Percentiles rank a stretch among this genome's conserved stretches.
Evolutionary conservation across 139 green algal species (phyloP).

Genomic region (Tetradesmus lagerheimii): DNA sequence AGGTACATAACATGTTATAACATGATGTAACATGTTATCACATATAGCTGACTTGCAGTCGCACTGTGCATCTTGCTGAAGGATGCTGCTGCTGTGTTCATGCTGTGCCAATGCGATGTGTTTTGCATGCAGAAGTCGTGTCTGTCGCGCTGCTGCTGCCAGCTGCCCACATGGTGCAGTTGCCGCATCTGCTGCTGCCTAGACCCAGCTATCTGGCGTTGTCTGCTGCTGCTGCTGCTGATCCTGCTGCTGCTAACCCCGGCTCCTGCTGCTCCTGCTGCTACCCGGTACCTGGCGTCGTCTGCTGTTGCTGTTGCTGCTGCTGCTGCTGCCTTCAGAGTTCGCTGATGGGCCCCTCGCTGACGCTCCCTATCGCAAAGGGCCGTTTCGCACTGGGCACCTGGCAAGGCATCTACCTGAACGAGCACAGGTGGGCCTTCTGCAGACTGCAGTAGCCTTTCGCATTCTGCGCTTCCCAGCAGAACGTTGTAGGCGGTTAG

Average conservation of each 20-base stretch:
- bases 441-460: background rate
- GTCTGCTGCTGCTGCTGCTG: background rate
- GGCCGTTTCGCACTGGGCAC: slow-evolving; percentile 79
- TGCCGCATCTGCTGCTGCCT: background rate
- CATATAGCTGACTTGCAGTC: background rate
- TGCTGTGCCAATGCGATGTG: background rate
- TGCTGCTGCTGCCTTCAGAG: slow-evolving; percentile 54
- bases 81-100: slow-evolving; percentile 31
- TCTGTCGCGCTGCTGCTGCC: too few relatives aligned
- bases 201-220: background rate
- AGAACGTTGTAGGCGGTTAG: background rate
- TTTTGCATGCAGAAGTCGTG: background rate
- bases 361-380: slow-evolving; percentile 70
- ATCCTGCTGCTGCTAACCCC: background rate
- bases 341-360: slow-evolving; percentile 75
- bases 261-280: background rate
- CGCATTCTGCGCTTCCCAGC: background rate
- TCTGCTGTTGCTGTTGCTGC: background rate
- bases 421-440: slow-evolving; percentile 66
- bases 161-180: too few relatives aligned
- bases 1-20: slow-evolving; percentile 53
- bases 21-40: background rate
- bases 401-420: slow-evolving; percentile 89
- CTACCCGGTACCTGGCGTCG: background rate
- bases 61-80: background rate